A percentile compares a stretch with the other conserved stretches of the same genome.
These are phyloP conservation scores for Radiomyces spectabilis DNA, from an alignment of 192 early-diverging fungal species.

Conservation along the genomic window DNA sequence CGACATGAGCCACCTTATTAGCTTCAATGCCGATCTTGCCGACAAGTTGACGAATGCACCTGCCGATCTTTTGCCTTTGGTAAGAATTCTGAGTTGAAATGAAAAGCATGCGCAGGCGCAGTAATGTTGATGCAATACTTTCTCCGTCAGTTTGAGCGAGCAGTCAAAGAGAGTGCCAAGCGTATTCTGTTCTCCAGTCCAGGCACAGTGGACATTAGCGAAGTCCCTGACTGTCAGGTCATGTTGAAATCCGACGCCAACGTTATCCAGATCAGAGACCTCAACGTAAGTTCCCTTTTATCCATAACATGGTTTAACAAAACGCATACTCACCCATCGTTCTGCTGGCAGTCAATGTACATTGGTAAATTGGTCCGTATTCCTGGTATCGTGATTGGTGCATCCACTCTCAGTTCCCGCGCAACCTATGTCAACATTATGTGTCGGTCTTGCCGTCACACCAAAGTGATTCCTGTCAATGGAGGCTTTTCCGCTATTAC, in stretches of 20 bases:
- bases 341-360: constrained; percentile 48
- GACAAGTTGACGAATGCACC: constrained; percentile 75
- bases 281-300: constrained; percentile 78
- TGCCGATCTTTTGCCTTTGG: constrained; percentile 71
- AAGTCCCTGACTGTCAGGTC: constrained; percentile 84
- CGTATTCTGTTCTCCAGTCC: constrained; percentile 56
- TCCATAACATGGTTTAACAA: no score
- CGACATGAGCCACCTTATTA: constrained; percentile 77
- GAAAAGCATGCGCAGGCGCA: no score
- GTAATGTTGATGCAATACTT: no score
- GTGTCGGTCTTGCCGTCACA: constrained; percentile 83
- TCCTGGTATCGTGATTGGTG: constrained; percentile 93
- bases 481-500: constrained; percentile 80
- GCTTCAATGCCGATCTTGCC: constrained; percentile 78
- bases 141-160: constrained; percentile 74
- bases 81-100: no score
- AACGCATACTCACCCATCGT: no score
- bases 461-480: constrained; percentile 71
- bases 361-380: constrained; percentile 94
- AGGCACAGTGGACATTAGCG: constrained; percentile 33
- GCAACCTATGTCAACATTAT: constrained; percentile 84
- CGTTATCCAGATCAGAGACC: constrained; percentile 80
- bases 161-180: constrained; percentile 70
- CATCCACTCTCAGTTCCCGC: constrained; percentile 79
- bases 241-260: constrained; percentile 79